Percentiles rank a stretch among this genome's conserved stretches.
phyloP scores from a whole-genome alignment of 202 grass and related monocot genomes.

The Panicum hallii region DNA sequence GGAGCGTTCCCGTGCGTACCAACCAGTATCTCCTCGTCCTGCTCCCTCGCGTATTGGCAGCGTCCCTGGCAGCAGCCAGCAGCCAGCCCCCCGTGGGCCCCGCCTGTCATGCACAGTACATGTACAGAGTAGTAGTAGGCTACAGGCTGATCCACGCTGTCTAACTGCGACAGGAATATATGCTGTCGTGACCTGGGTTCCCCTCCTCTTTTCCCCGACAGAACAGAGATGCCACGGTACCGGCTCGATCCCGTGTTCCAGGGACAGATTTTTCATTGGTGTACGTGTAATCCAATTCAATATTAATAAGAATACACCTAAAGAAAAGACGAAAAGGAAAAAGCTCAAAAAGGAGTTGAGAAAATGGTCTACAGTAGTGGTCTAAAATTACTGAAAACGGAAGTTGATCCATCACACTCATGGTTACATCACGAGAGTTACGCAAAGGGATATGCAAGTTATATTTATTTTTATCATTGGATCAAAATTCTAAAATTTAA shows the following conservation, averaged over 20 bases:
- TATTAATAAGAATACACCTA: too few species aligned
- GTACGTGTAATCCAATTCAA: neutral
- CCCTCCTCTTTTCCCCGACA: slow-evolving; percentile 14
- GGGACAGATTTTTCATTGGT: neutral
- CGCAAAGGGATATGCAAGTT: too few species aligned
- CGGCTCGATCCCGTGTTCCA: neutral
- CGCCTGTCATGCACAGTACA: slow-evolving; percentile 1
- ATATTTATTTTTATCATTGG: too few species aligned
- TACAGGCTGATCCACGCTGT: slow-evolving; percentile 39
- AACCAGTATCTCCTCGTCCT: neutral
- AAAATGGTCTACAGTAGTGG: too few species aligned
- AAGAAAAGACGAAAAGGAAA: too few species aligned
- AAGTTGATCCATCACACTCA: neutral
- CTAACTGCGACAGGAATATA: slow-evolving; percentile 48
- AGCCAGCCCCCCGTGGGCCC: neutral
- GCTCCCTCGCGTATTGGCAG: slow-evolving; percentile 21
- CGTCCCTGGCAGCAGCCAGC: neutral
- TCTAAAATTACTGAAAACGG: too few species aligned
- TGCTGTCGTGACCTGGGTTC: slow-evolving; percentile 24
- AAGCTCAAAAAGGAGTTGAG: too few species aligned
- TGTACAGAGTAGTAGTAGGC: slow-evolving; percentile 24
- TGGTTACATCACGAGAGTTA: neutral
- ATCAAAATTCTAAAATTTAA: too few species aligned
- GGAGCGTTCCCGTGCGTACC: neutral
- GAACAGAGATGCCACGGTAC: slow-evolving; percentile 43